Base-by-base conservation (phyloP, 2,329 filamentous ascomycete species). In the Sphaerulina musiva region DNA sequence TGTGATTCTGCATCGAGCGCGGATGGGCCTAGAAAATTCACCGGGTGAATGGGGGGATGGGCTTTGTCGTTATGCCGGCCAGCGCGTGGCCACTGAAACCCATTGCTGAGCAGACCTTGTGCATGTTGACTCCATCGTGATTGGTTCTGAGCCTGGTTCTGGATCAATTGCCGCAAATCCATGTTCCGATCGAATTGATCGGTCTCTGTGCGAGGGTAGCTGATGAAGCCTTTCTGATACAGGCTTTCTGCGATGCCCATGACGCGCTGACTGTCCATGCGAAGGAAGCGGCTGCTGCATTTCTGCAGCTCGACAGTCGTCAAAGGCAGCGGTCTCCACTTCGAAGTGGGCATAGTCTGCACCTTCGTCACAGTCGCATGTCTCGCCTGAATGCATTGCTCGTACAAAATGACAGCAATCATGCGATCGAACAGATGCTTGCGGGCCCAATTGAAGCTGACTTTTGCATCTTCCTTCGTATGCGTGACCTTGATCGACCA, bases 241-340 rank as follows among this genome's bases (percentile, higher is more conserved):
- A 98, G 80, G 4, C 77, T 76, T 70, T 98, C 93, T 4, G 93
- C 93, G 23, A 80, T 78, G 46, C 80, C 85, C 91, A 98, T 96
- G 43, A 95, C 89, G 56, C 86, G 80, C 63, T 95, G 87, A 73
- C 91, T 91, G 59, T 85, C 89, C 84, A 98, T 89, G n/a, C 84
- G 83, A 23, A 98, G 78, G 65, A 95, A 89, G 29, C 84, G 81
- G 60, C 88, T 95, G 10, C 93, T 92, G 73, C 91, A 92, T 73
- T 97, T 98, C 68, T 98, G 93, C 17, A 98, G 76, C 69, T 97
- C 93, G 17, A 98, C 91, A 0, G 93, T 98, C 0, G 93, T 98
- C 60, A 98, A 76, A 4, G 93, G 93, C 10, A 98, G 73, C 0
- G 93, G 93, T 64, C 92, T 92, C 85, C 87, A 96, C 72, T 95